phyloP scores from a whole-genome alignment of 108 stramenopile genomes.

The Aurantiochytrium sp. region DNA sequence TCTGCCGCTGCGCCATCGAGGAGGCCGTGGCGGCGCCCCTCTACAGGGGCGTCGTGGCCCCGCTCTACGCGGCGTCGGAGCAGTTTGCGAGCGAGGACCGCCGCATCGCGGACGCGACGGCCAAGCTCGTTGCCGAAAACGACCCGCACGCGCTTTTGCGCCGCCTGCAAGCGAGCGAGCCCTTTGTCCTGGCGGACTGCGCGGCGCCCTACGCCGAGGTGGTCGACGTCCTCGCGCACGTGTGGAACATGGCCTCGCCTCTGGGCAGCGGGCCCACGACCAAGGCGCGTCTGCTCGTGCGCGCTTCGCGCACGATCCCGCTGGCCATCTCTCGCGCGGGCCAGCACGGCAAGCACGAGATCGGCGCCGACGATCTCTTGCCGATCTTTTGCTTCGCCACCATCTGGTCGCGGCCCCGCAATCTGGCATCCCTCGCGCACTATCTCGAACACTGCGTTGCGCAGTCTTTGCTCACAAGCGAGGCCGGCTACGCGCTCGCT shows the following conservation, averaged over 20 bases:
- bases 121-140: background rate
- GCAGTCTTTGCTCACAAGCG: background rate
- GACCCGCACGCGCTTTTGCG: background rate
- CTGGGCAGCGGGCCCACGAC: background rate
- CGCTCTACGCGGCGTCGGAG: background rate
- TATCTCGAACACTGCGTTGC: background rate
- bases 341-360: background rate
- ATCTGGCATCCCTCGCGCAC: background rate
- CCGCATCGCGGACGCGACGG: background rate
- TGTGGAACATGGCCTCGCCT: background rate
- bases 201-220: background rate
- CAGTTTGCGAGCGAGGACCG: background rate
- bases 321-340: background rate
- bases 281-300: background rate
- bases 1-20: background rate
- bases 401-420: background rate
- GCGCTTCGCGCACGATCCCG: background rate
- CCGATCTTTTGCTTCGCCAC: background rate
- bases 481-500: background rate
- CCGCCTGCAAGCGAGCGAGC: background rate
- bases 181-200: background rate
- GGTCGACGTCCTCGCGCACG: background rate
- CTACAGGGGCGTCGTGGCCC: background rate
- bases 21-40: background rate
- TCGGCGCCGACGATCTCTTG: background rate